Evolutionary conservation across 768 basidiomycete species (phyloP), one percentile per base, ranked within the genome.

Genomic region (Mycena leptocephala): DNA sequence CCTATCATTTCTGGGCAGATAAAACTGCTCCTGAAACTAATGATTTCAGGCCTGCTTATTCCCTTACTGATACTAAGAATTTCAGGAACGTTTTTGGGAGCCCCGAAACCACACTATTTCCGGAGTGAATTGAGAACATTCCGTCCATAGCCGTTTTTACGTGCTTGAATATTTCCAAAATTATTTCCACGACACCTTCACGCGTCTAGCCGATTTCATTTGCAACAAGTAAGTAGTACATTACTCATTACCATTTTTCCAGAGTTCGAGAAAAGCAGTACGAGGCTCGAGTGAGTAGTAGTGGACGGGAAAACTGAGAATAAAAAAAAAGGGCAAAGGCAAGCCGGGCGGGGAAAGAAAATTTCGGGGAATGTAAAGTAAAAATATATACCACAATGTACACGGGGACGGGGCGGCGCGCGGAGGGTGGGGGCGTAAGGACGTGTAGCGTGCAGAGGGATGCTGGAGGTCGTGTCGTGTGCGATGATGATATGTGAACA

Each of bases 191-290:
- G 22, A n/a, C n/a, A n/a, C n/a, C n/a, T n/a, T n/a, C 13, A 46
- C 16, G 18, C 43, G 43, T 66, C 72, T 74, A 74, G 39, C 72
- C 74, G 32, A 75, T 66, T 75, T 78, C 48, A 74, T 74, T 71
- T 70, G 51, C 75, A 77, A 74, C 76, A 75, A 78, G 76, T 72
- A 79, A 80, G 72, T 80, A 76, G 76, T 82, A 82, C 82, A 82
- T 81, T 82, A 82, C 80, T 79, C 80, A 64, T 81, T 79, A 73
- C 76, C 66, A 72, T 59, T 68, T 76, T 71, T 72, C 77, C 76
- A 74, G 68, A 51, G 75, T 48, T 28, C 68, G 74, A 46, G 24
- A 35, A 63, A 39, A 62, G 69, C 26, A 64, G 41, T 37, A 63
- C 30, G 68, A 75, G 73, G 35, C 43, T 43, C 72, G 72, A 73